These are phyloP conservation scores for Hypoxylon subgilvum DNA, from an alignment of 495 filamentous ascomycete species.

Conservation along the genomic window DNA sequence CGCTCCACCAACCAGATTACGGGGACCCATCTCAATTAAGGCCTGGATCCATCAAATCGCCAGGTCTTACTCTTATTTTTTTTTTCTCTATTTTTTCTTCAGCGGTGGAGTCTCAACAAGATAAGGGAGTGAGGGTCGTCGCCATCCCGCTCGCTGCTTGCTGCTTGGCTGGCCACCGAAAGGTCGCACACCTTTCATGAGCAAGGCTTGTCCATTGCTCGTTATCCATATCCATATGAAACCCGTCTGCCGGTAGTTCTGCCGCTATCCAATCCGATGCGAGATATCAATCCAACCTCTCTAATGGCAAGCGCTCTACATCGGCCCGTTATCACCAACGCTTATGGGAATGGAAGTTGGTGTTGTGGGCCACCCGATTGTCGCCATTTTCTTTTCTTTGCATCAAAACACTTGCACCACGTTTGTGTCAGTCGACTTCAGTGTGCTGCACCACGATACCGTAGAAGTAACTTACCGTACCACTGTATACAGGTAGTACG, in stretches of 20 bases:
- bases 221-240: conserved; percentile 41
- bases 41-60: conserved; percentile 35
- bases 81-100: conserved; percentile 8
- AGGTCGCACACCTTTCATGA: conserved; percentile 30
- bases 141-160: background rate
- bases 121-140: conserved; percentile 25
- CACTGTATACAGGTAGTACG: too few species aligned
- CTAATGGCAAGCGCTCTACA: conserved; percentile 22
- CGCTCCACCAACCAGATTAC: conserved; percentile 35
- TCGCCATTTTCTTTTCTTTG: conserved; percentile 30
- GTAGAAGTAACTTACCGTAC: too few species aligned
- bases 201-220: conserved; percentile 29
- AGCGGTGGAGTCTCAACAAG: conserved; percentile 29
- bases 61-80: conserved; percentile 25
- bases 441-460: background rate
- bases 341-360: background rate
- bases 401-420: conserved; percentile 6
- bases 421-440: conserved; percentile 7
- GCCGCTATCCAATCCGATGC: conserved; percentile 31
- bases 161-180: conserved; percentile 25
- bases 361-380: conserved; percentile 31
- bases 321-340: conserved; percentile 34
- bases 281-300: conserved; percentile 6
- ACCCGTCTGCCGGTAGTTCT: conserved; percentile 32
- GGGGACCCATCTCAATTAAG: conserved; percentile 29